Evolutionary conservation across 2,329 filamentous ascomycete genomes (phyloP).

Genomic region (Thermoascus crustaceus): DNA sequence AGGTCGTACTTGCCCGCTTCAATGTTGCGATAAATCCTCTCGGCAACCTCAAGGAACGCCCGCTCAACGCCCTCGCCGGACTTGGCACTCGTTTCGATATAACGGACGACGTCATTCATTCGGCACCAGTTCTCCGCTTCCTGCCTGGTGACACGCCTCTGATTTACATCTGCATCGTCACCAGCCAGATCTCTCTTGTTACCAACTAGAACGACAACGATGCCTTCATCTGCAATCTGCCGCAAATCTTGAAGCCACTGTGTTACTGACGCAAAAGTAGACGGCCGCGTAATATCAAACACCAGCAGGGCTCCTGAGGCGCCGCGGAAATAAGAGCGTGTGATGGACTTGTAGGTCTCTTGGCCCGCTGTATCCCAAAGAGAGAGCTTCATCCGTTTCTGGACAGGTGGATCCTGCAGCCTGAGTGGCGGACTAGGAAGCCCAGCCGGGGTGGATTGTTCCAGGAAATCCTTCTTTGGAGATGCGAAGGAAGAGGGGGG

Average conservation of each 20-base stretch:
- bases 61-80: slow-evolving; percentile 88
- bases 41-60: slow-evolving; percentile 86
- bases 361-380: slow-evolving; percentile 96
- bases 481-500: slow-evolving; percentile 8
- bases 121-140: slow-evolving; percentile 89
- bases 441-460: slow-evolving; percentile 15
- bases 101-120: slow-evolving; percentile 77
- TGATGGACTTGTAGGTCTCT: slow-evolving; percentile 96
- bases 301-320: slow-evolving; percentile 72
- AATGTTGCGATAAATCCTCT: slow-evolving; percentile 94
- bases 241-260: slow-evolving; percentile 91
- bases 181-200: slow-evolving; percentile 84
- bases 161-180: slow-evolving; percentile 32
- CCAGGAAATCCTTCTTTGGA: slow-evolving; percentile 11
- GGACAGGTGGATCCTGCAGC: slow-evolving; percentile 29
- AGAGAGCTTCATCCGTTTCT: slow-evolving; percentile 84
- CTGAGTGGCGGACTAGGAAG: slow-evolving; percentile 30
- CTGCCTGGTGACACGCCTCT: slow-evolving; percentile 68
- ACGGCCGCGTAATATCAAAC: slow-evolving; percentile 81
- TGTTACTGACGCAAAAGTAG: slow-evolving; percentile 80
- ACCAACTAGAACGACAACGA: slow-evolving; percentile 87
- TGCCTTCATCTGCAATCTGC: slow-evolving; percentile 91
- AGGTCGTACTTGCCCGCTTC: slow-evolving; percentile 91
- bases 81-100: slow-evolving; percentile 95
- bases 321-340: slow-evolving; percentile 85